phyloP scores from a whole-genome alignment of 164 flowering plant species.

The Amborella trichopoda region DNA sequence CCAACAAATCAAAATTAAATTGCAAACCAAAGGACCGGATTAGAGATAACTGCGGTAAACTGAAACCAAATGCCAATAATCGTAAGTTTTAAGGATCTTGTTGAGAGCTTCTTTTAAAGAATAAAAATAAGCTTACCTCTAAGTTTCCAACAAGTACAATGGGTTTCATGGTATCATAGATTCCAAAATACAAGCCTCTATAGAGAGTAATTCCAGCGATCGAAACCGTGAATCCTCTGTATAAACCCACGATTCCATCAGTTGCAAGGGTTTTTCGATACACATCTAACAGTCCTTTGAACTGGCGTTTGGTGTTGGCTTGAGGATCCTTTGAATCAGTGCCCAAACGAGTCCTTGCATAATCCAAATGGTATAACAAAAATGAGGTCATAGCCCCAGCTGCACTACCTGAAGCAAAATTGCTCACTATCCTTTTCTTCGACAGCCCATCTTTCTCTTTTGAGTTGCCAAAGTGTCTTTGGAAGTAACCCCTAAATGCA shows the following conservation, averaged over 20 bases:
- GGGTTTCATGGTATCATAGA: slow-evolving; percentile 91
- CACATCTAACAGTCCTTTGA: slow-evolving; percentile 75
- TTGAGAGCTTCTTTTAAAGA: too few relatives aligned
- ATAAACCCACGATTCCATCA: slow-evolving; percentile 82
- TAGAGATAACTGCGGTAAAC: too few relatives aligned
- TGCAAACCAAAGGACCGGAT: too few relatives aligned
- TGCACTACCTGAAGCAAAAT: slow-evolving; percentile 96
- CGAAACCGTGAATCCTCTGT: slow-evolving; percentile 92
- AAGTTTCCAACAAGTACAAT: slow-evolving; percentile 74
- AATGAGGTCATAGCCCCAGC: slow-evolving; percentile 96
- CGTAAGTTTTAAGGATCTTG: too few relatives aligned
- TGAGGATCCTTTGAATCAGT: slow-evolving; percentile 60
- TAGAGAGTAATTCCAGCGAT: slow-evolving; percentile 87
- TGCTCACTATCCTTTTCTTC: slow-evolving; percentile 83
- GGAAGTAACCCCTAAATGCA: slow-evolving; percentile 95
- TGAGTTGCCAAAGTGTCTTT: slow-evolving; percentile 53
- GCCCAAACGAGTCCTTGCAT: slow-evolving; percentile 82
- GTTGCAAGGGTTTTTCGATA: slow-evolving; percentile 66
- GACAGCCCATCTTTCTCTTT: slow-evolving; percentile 91
- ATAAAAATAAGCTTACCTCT: slow-evolving; percentile 37
- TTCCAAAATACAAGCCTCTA: slow-evolving; percentile 92
- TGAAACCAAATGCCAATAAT: too few relatives aligned
- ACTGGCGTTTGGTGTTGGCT: slow-evolving; percentile 49
- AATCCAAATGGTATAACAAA: slow-evolving; percentile 84
- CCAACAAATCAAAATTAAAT: too few relatives aligned